Conservation (phyloP, 1,284 basidiomycete species). For the Heterobasidion parviporum region DNA sequence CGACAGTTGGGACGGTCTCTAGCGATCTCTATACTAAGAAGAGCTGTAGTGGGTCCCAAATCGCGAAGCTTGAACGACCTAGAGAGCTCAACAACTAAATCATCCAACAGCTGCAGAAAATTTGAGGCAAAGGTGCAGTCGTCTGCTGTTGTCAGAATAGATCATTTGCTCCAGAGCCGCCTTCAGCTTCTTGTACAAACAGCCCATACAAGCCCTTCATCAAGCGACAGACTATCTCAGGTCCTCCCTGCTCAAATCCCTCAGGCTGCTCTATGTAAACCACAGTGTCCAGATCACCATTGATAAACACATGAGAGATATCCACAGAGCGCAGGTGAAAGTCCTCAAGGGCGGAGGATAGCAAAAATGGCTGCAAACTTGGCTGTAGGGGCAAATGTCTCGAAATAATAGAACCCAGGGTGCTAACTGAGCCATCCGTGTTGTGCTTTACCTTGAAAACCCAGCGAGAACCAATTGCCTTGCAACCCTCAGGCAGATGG, state of each 20-base stretch:
- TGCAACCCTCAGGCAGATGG: too few relatives aligned
- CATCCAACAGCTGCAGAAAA: constrained; percentile 5
- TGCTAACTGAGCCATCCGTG: constrained; percentile 12
- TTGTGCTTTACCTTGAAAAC: constrained; percentile 26
- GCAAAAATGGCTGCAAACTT: constrained; percentile 15
- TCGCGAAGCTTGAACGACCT: too few relatives aligned
- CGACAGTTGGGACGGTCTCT: too few relatives aligned
- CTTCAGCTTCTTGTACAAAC: not conserved
- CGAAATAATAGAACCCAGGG: constrained; percentile 24
- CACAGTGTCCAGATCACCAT: not conserved
- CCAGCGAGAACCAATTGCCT: too few relatives aligned
- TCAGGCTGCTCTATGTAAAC: constrained; percentile 5
- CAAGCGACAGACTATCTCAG: not conserved
- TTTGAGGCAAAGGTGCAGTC: too few relatives aligned
- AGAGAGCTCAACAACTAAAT: too few relatives aligned
- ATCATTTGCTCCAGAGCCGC: too few relatives aligned
- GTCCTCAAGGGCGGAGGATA: constrained; percentile 18
- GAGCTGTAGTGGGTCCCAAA: too few relatives aligned
- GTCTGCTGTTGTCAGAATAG: too few relatives aligned
- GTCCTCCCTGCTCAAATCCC: not conserved
- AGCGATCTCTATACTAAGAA: too few relatives aligned
- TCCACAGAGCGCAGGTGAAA: constrained; percentile 13
- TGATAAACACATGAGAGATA: not conserved
- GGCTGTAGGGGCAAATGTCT: constrained; percentile 14
- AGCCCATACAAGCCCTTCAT: constrained; percentile 1